Conservation (phyloP, 2,329 filamentous ascomycete genomes). For the Coniochaeta hoffmannii region DNA sequence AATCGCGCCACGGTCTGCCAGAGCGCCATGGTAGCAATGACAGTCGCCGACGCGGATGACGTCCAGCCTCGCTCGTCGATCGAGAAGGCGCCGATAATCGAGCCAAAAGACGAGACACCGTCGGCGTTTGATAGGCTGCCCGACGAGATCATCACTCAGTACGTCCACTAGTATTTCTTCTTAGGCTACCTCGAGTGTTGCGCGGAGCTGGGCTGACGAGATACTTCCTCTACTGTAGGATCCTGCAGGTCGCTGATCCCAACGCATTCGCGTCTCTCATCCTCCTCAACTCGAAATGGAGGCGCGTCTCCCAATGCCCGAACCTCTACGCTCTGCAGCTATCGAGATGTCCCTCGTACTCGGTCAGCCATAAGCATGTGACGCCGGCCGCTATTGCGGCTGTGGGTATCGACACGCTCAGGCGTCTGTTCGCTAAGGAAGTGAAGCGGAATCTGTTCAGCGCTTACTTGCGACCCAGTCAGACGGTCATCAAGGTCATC, state of each 20-base stretch:
- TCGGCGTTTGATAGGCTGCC: conserved; percentile 50
- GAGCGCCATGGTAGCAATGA: conserved; percentile 10
- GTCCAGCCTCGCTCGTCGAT: conserved; percentile 19
- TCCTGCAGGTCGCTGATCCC: conserved; percentile 51
- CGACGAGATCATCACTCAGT: conserved; percentile 66
- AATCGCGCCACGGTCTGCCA: background rate
- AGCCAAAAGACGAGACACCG: conserved; percentile 8
- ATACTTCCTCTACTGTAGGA: conserved; percentile 32
- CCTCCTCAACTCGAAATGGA: conserved; percentile 59
- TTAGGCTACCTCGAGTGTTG: background rate
- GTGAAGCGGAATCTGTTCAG: conserved; percentile 73
- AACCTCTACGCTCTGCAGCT: conserved; percentile 58
- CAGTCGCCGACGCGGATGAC: conserved; percentile 11
- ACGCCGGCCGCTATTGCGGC: conserved; percentile 27
- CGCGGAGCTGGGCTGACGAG: background rate
- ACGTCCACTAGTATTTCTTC: conserved; percentile 18
- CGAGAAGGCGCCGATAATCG: conserved; percentile 22
- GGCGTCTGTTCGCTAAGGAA: conserved; percentile 59
- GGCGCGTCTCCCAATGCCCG: conserved; percentile 53
- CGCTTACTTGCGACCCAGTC: conserved; percentile 61
- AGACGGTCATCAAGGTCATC: conserved; percentile 70
- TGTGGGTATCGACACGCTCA: conserved; percentile 51
- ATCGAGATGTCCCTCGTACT: conserved; percentile 51
- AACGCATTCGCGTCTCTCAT: conserved; percentile 60
- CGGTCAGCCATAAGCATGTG: conserved; percentile 34